A percentile compares a stretch with the other conserved stretches of the same genome.
phyloP scores from a whole-genome alignment of 805 yeast genomes.

The Blastobotrys parvus region DNA sequence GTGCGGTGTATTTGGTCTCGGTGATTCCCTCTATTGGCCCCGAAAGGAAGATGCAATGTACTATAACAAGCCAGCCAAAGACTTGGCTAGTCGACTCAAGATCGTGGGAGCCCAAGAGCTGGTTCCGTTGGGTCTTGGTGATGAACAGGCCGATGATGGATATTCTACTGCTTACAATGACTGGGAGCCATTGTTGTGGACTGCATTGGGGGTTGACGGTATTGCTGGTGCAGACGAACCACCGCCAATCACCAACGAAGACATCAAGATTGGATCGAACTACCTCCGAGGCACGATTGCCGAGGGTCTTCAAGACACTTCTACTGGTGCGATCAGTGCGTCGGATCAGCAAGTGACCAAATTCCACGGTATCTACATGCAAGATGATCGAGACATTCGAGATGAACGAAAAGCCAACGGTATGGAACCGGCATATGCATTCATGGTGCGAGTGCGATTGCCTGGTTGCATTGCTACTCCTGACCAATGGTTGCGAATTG shows the following conservation, averaged over 20 bases:
- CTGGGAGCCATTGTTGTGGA: constrained; percentile 86
- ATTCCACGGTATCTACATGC: constrained; percentile 98
- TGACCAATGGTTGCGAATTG: constrained; percentile 79
- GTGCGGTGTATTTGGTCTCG: constrained; percentile 64
- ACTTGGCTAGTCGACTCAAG: constrained; percentile 54
- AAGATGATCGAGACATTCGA: constrained; percentile 93
- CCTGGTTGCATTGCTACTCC: constrained; percentile 92
- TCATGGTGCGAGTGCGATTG: constrained; percentile 91
- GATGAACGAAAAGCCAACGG: constrained; percentile 90
- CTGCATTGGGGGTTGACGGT: constrained; percentile 76
- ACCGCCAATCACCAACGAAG: constrained; percentile 91
- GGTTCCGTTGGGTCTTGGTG: constrained; percentile 79
- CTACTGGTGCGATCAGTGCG: constrained; percentile 88
- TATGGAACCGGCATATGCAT: constrained; percentile 90
- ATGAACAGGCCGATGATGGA: constrained; percentile 97
- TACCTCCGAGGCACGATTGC: constrained; percentile 89
- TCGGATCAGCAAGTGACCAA: constrained; percentile 90
- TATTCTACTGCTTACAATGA: constrained; percentile 80
- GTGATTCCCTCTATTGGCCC: constrained; percentile 91
- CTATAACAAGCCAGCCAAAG: constrained; percentile 85
- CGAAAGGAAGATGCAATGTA: constrained; percentile 90
- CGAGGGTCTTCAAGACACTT: constrained; percentile 69
- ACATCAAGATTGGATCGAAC: constrained; percentile 81
- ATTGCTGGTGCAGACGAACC: constrained; percentile 82
- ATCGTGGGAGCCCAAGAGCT: constrained; percentile 68